Evolutionary conservation across 2,329 filamentous ascomycete genomes (phyloP).

Genomic region (Rutstroemia sydowiana): DNA sequence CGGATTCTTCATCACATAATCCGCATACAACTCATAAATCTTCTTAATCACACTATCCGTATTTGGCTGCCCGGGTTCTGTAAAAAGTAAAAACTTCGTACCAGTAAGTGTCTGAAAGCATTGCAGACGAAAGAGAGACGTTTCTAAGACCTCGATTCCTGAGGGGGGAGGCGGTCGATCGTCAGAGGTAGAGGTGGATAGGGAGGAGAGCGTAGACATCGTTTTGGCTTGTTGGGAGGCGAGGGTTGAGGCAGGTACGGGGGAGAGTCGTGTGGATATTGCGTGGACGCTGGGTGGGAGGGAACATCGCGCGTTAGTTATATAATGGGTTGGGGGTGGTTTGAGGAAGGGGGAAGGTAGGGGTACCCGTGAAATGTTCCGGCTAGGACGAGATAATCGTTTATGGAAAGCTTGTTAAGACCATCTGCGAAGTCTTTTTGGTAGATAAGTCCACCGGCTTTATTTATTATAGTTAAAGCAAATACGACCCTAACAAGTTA

Average conservation of each 20-base stretch:
- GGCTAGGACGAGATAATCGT: slow-evolving; percentile 93
- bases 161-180: slow-evolving; percentile 56
- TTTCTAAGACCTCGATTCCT: slow-evolving; percentile 88
- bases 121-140: slow-evolving; percentile 87
- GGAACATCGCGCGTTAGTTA: slow-evolving; percentile 6
- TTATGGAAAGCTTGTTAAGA: slow-evolving; percentile 81
- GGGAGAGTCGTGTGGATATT: slow-evolving; percentile 35
- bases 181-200: slow-evolving; percentile 40
- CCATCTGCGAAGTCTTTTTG: slow-evolving; percentile 87
- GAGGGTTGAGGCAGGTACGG: slow-evolving; percentile 2
- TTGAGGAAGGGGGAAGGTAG: slow-evolving; percentile 32
- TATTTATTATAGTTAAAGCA: slow-evolving; percentile 95
- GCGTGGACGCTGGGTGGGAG: slow-evolving; percentile 50
- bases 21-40: slow-evolving; percentile 90
- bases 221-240: slow-evolving; percentile 52
- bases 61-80: slow-evolving; percentile 66
- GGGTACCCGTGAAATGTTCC: slow-evolving; percentile 90
- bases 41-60: slow-evolving; percentile 75
- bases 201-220: slow-evolving; percentile 48
- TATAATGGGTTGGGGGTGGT: neutral
- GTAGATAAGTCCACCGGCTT: slow-evolving; percentile 93
- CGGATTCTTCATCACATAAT: slow-evolving; percentile 99
- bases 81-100: slow-evolving; percentile 92
- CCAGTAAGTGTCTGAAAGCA: slow-evolving; percentile 95
- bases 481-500: slow-evolving; percentile 72